A percentile compares a stretch with the other conserved stretches of the same genome.
Evolutionary conservation across 2,329 filamentous ascomycete species (phyloP).

Genomic region (Ophiocordyceps polyrhachis-furcata): DNA sequence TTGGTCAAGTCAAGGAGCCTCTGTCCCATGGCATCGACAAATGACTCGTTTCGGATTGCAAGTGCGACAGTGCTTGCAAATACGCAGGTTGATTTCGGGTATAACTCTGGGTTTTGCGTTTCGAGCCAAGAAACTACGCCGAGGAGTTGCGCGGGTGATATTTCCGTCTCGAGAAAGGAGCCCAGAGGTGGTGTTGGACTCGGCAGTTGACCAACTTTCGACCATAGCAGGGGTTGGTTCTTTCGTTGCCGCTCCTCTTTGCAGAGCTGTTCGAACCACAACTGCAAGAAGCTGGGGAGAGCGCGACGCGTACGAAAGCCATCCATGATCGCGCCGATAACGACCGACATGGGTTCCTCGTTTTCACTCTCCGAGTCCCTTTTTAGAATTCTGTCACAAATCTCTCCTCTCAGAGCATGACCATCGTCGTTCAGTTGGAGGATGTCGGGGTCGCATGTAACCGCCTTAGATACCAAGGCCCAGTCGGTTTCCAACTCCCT

Average conservation of each 20-base stretch:
- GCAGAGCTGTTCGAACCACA: constrained; percentile 26
- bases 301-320: constrained; percentile 25
- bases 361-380: constrained; percentile 6
- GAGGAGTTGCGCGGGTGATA: constrained; percentile 25
- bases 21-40: constrained; percentile 21
- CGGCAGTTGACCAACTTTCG: constrained; percentile 7
- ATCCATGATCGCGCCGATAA: constrained; percentile 23
- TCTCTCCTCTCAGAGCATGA: constrained; percentile 17
- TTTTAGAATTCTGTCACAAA: constrained; percentile 17
- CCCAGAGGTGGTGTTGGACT: constrained; percentile 6
- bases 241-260: constrained; percentile 13
- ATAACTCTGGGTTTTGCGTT: constrained; percentile 12
- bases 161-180: constrained; percentile 20
- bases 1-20: constrained; percentile 18
- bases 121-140: constrained; percentile 25
- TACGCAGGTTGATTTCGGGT: constrained; percentile 17
- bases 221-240: constrained; percentile 14
- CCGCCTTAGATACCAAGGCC: constrained; percentile 20
- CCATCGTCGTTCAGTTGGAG: constrained; percentile 23
- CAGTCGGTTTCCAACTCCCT: constrained; percentile 18
- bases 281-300: constrained; percentile 24
- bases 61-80: constrained; percentile 23
- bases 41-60: constrained; percentile 22
- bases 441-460: constrained; percentile 27
- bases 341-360: constrained; percentile 10